A percentile compares a stretch with the other conserved stretches of the same genome.
Evolutionary conservation across 2,329 filamentous ascomycete genomes (phyloP).

Genomic region (Didymella keratinophila): DNA sequence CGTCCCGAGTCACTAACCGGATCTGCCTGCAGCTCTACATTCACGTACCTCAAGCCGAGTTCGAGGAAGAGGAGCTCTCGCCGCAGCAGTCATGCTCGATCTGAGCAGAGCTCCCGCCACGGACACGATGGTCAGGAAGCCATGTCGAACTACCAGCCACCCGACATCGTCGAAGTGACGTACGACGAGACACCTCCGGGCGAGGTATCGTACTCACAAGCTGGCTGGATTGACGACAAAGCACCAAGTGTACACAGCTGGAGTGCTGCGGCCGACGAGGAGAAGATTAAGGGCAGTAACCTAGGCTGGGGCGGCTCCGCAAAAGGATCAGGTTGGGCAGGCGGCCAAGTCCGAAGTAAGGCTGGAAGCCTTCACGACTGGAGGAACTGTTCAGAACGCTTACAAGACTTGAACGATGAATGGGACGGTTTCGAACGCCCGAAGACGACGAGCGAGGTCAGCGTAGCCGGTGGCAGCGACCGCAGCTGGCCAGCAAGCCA

Average conservation of each 20-base stretch:
- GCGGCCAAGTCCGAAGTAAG: not conserved
- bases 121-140: not conserved
- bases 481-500: conserved; percentile 17
- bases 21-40: not conserved
- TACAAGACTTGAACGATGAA: not conserved
- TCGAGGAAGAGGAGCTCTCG: not conserved
- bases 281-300: not conserved
- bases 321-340: conserved; percentile 15
- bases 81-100: not conserved
- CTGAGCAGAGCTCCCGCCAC: not conserved
- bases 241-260: not conserved
- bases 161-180: conserved; percentile 30
- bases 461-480: conserved; percentile 22
- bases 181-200: conserved; percentile 19
- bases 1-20: not conserved
- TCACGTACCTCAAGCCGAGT: not conserved
- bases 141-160: conserved; percentile 30
- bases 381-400: not conserved
- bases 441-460: conserved; percentile 31
- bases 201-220: conserved; percentile 3
- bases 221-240: not conserved
- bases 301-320: not conserved
- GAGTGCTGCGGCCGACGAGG: not conserved
- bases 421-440: conserved; percentile 35
- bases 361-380: not conserved